phyloP scores from a whole-genome alignment of 805 yeast genomes.

The Ogataea zsoltii region DNA sequence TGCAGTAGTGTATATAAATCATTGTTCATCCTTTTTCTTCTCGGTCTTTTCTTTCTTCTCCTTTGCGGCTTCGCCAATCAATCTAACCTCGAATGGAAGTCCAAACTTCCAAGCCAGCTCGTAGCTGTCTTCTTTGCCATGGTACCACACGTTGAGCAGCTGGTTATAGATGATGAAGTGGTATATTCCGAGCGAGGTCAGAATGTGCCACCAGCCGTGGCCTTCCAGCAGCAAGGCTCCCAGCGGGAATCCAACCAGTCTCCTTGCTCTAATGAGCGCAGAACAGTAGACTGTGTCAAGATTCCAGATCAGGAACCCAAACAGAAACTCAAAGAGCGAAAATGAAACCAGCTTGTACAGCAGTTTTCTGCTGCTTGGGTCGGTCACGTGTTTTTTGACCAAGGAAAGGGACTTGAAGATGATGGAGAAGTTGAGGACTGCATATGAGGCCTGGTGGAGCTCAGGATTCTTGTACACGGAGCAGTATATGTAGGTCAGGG shows the following conservation, averaged over 20 bases:
- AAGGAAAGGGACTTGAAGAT: constrained; percentile 56
- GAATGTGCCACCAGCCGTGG: constrained; percentile 95
- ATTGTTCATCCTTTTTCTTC: no score
- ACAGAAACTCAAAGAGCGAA: constrained; percentile 62
- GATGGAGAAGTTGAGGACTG: constrained; percentile 64
- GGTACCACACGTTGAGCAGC: constrained; percentile 64
- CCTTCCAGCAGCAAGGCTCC: constrained; percentile 77
- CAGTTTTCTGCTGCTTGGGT: constrained; percentile 44
- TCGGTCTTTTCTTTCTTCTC: background rate
- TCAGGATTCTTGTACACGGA: constrained; percentile 66
- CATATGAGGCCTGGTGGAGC: constrained; percentile 83
- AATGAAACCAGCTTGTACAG: constrained; percentile 55
- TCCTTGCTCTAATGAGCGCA: constrained; percentile 57
- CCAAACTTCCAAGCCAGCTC: constrained; percentile 56
- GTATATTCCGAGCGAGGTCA: constrained; percentile 82
- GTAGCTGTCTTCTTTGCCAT: constrained; percentile 52
- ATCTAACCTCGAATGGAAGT: constrained; percentile 51
- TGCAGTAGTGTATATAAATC: no score
- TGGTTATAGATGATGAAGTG: constrained; percentile 75
- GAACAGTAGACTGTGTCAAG: constrained; percentile 76
- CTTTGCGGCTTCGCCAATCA: constrained; percentile 3
- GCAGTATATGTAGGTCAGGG: constrained; percentile 48
- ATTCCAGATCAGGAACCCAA: constrained; percentile 84
- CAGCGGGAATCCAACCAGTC: constrained; percentile 72
- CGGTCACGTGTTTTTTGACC: constrained; percentile 53